Evolutionary conservation across 2,329 filamentous ascomycete species (phyloP).

Genomic region (Aureobasidium sp.): DNA sequence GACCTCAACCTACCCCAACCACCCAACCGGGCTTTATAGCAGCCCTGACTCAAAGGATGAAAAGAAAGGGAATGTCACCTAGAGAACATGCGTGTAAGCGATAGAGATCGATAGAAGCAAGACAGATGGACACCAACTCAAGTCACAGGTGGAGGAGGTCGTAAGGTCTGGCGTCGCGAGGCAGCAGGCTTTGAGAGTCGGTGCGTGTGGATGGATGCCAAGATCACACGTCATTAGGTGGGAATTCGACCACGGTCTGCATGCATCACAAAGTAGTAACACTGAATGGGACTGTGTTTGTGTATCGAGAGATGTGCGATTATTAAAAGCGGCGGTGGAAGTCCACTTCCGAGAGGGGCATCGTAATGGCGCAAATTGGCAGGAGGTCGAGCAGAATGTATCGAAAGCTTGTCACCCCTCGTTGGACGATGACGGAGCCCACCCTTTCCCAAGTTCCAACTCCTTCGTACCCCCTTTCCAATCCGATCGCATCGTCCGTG

Average conservation of each 20-base stretch:
- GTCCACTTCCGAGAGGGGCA: not conserved
- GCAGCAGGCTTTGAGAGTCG: not conserved
- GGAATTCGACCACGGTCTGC: not conserved
- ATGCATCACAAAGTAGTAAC: not conserved
- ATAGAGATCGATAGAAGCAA: not conserved
- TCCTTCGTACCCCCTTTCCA: not conserved
- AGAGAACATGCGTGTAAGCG: not conserved
- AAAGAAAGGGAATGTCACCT: not conserved
- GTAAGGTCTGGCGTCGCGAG: not conserved
- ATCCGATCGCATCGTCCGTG: not conserved
- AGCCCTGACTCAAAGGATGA: not conserved
- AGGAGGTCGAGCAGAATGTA: conserved; percentile 7
- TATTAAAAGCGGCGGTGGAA: not conserved
- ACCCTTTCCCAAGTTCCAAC: not conserved
- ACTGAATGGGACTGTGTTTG: not conserved
- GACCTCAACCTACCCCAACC: not conserved
- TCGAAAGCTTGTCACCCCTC: conserved; percentile 12
- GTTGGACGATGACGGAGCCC: conserved; percentile 2
- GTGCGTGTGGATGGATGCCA: not conserved
- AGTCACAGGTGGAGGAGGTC: not conserved
- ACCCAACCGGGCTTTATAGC: not conserved
- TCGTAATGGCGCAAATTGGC: not conserved
- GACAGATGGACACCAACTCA: not conserved
- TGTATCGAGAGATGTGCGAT: not conserved
- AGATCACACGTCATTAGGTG: not conserved